Evolutionary conservation across 805 yeast species (phyloP), one percentile per base, ranked within the genome.

Genomic region (Kuraishia cidri): DNA sequence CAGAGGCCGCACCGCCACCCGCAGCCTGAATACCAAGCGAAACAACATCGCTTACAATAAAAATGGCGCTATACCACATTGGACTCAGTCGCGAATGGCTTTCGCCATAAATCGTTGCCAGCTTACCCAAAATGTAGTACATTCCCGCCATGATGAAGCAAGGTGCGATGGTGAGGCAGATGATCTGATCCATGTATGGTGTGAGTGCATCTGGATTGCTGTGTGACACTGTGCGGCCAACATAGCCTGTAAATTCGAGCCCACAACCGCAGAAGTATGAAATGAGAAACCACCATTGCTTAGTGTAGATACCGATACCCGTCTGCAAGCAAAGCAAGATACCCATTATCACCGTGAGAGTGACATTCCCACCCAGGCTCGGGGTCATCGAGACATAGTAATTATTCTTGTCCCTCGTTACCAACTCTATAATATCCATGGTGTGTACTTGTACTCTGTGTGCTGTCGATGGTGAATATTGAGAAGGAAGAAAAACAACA

Each of bases 81-180:
- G 90, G 88, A 37, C 57, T 61, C 22, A 72, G 36, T 4, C 56
- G 14, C 0, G 87, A 74, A 40, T 56, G 76, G 13, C 57, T 47
- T 36, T 62, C 58, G 2, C 85, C 84, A 45, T 73, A 75, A 1
- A 83, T 54, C 36, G 78, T 74, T 29, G 77, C 62, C 33, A 80
- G 43, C 52, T 83, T 80, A 5, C 81, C 86, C 41, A 86, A 56
- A 34, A 76, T 61, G 42, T 69, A 79, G 56, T 86, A 87, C 3
- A 86, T 63, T 1, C 90, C 94, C 4, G 82, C 95, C 83, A 83
- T 80, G 29, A 82, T 62, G 51, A 86, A 80, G 15, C 84, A 85
- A 0, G 95, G 95, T 0, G 84, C 90, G 30, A 86, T 54, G 0
- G 88, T 83, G 35, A 85, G 57, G 44, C 78, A 64, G 35, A 77